Evolutionary conservation across 164 flowering plant genomes (phyloP), one percentile per base, ranked within the genome.

Genomic region (Umbilicus rupestris): DNA sequence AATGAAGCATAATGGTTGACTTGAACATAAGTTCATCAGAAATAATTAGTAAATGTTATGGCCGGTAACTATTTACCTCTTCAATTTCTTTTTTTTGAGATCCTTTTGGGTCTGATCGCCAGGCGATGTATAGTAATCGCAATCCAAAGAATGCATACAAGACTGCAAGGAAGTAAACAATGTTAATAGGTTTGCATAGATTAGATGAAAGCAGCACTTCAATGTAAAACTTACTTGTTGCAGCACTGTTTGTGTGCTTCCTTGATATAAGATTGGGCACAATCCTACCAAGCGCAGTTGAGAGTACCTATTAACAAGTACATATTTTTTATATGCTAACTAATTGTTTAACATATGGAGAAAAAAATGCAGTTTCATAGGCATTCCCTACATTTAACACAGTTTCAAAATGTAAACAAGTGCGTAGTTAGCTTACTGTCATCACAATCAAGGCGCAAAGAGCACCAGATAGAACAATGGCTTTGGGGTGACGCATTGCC

Each of bases 401-500:
- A 11, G 1, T 24, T 3, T 52, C 29, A 22, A 59, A 30, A 2
- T 35, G 45, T 15, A 1, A n/a, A 14, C 14, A 57, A 3, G 46
- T 5, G 37, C 39, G 41, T 22, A 26, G 41, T 41, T 28, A 62
- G 70, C 96, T 85, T 84, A 95, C 99, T 7, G 99, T 95, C 99
- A 95, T 95, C 66, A 95, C 89, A 86, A 88, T 26, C 81, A 95
- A 73, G 59, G 99, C 99, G 73, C 81, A 62, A 26, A 95, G 96
- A 1, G 99, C 99, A 72, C 99, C 99, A 52, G 97, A 89, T 57
- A 95, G 70, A 68, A 95, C 99, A 78, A 86, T 95, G 44, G 99
- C 85, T 72, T 84, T 95, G 33, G 99, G 99, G 71, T 95, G 99
- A 35, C 99, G 97, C 99, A 95, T 95, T 8, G 99, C 99, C 99